These are phyloP conservation scores for Mycothermus thermophilus DNA, from an alignment of 495 filamentous ascomycete genomes.

Conservation along the genomic window DNA sequence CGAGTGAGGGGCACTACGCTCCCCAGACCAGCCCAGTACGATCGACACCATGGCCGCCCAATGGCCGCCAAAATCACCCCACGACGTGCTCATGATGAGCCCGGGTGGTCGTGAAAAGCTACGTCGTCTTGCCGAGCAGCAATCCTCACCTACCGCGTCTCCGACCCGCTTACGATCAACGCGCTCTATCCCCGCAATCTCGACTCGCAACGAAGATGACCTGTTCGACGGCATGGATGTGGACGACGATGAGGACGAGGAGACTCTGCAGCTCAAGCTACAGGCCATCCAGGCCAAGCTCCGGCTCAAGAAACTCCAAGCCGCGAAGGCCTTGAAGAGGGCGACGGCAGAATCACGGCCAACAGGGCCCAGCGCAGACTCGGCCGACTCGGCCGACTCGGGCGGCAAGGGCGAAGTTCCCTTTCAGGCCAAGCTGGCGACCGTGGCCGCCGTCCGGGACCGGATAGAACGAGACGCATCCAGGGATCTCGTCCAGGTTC, in stretches of 20 bases:
- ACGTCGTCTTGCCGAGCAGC: constrained; percentile 48
- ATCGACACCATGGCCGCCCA: constrained; percentile 37
- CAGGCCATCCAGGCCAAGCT: constrained; percentile 75
- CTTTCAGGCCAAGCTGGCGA: constrained; percentile 14
- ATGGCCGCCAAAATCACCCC: constrained; percentile 82
- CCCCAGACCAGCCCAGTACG: too few species aligned
- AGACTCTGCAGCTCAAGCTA: constrained; percentile 69
- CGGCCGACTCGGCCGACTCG: constrained; percentile 4
- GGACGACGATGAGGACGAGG: constrained; percentile 76
- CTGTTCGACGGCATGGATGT: constrained; percentile 31
- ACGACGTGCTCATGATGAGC: constrained; percentile 69
- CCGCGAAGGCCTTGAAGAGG: constrained; percentile 33
- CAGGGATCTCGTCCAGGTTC: constrained; percentile 52
- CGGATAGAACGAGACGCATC: constrained; percentile 23
- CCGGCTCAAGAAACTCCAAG: constrained; percentile 77
- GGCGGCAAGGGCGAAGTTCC: constrained; percentile 10
- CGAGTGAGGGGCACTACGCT: too few species aligned
- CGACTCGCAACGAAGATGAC: constrained; percentile 22
- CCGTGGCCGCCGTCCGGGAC: constrained; percentile 15
- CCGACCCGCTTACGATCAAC: constrained; percentile 29
- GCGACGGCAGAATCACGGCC: constrained; percentile 9
- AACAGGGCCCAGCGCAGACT: too few species aligned
- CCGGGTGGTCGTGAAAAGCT: constrained; percentile 62
- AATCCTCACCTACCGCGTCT: constrained; percentile 51
- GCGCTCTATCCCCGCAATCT: constrained; percentile 6